A percentile compares a stretch with the other conserved stretches of the same genome.
Evolutionary conservation across 352 stramenopile species (phyloP).

Genomic region (Phytophthora parvispora): DNA sequence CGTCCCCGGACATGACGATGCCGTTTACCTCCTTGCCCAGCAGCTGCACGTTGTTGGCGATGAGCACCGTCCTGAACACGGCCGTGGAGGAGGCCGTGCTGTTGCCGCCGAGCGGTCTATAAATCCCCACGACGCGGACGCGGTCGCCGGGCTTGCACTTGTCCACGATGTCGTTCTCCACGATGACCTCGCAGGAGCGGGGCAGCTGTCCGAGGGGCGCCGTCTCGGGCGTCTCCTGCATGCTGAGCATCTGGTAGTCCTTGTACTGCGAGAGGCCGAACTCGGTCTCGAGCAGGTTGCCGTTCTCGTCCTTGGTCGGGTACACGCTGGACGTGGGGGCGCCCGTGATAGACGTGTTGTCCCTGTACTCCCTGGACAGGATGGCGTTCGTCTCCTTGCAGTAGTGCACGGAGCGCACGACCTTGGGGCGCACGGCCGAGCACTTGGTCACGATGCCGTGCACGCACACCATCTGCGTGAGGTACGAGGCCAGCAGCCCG

Average conservation of each 20-base stretch:
- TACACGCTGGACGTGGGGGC: slow-evolving; percentile 93
- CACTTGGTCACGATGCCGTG: slow-evolving; percentile 99
- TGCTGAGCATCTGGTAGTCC: slow-evolving; percentile 97
- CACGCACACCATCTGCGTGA: slow-evolving; percentile 98
- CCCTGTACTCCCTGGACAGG: slow-evolving; percentile 95
- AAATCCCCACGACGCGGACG: slow-evolving; percentile 96
- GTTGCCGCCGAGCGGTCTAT: slow-evolving; percentile 91
- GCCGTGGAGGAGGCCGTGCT: slow-evolving; percentile 84
- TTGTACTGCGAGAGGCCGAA: slow-evolving; percentile 99
- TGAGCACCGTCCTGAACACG: slow-evolving; percentile 97
- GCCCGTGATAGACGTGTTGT: slow-evolving; percentile 96
- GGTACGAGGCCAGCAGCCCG: slow-evolving; percentile 89
- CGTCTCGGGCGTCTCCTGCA: slow-evolving; percentile 93
- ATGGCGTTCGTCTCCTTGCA: slow-evolving; percentile 97
- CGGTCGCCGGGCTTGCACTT: slow-evolving; percentile 99
- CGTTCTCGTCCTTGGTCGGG: slow-evolving; percentile 97
- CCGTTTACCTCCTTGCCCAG: slow-evolving; percentile 95
- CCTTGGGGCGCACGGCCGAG: slow-evolving; percentile 98
- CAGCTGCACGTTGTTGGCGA: slow-evolving; percentile 97
- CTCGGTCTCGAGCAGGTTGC: slow-evolving; percentile 98
- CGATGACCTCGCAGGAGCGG: slow-evolving; percentile 97
- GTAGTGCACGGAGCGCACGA: slow-evolving; percentile 98
- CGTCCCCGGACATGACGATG: slow-evolving; percentile 92
- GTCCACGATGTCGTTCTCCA: slow-evolving; percentile 99
- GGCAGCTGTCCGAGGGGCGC: slow-evolving; percentile 98